Evolutionary conservation across 1,284 basidiomycete species (phyloP).

Genomic region (Marasmius fiardii): DNA sequence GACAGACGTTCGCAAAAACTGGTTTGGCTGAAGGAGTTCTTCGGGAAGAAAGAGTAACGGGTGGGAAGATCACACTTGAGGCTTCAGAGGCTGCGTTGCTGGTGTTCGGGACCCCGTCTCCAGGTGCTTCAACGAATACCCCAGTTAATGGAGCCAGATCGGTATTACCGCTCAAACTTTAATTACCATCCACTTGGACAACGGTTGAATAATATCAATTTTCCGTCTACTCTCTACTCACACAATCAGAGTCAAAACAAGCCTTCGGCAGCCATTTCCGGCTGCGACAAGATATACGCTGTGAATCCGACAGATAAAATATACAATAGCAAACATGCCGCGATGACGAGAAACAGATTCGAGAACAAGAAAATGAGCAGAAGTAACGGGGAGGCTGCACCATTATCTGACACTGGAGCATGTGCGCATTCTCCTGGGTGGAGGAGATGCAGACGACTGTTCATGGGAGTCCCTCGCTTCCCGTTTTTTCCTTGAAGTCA

Average conservation of each 20-base stretch:
- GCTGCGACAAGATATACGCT: too few species aligned
- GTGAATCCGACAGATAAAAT: too few species aligned
- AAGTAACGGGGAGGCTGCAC: too few species aligned
- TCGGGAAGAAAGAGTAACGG: conserved; percentile 32
- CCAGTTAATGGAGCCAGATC: background rate
- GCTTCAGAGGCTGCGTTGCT: conserved; percentile 46
- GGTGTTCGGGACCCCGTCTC: conserved; percentile 1
- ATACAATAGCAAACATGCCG: too few species aligned
- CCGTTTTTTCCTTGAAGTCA: background rate
- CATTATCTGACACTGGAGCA: background rate
- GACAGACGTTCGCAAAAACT: conserved; percentile 37
- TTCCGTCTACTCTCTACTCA: too few species aligned
- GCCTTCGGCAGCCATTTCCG: too few species aligned
- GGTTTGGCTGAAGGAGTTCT: conserved; percentile 35
- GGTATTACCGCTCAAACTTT: too few species aligned
- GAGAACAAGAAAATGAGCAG: too few species aligned
- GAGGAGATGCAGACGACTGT: background rate
- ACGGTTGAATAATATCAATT: too few species aligned
- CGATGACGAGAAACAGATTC: too few species aligned
- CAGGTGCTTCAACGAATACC: background rate
- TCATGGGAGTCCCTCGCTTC: background rate
- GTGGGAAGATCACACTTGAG: conserved; percentile 30
- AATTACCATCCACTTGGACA: too few species aligned
- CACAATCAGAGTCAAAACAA: too few species aligned
- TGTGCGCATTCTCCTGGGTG: background rate